Evolutionary conservation across 495 filamentous ascomycete species (phyloP).

Genomic region (Aspergillus conjunctus): DNA sequence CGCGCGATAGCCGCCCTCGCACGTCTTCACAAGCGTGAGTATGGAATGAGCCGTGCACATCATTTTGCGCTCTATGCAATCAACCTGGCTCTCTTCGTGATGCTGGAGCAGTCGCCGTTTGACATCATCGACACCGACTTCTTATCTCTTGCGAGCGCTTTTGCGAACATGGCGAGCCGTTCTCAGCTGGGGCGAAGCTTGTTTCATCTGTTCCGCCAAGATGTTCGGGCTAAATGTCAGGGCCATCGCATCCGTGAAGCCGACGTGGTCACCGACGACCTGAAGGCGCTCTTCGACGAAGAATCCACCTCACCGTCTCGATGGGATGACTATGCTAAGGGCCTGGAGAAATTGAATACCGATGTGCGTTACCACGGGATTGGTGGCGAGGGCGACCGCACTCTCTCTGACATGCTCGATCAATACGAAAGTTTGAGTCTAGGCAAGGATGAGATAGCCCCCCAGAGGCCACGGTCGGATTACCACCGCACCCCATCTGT

Average conservation of each 20-base stretch:
- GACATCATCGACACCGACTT: constrained; percentile 46
- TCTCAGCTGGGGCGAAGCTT: constrained; percentile 43
- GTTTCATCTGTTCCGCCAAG: constrained; percentile 47
- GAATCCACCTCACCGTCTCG: constrained; percentile 20
- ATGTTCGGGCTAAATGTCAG: constrained; percentile 38
- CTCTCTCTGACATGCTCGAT: constrained; percentile 47
- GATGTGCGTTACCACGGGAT: constrained; percentile 40
- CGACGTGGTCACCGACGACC: constrained; percentile 31
- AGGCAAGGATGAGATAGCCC: constrained; percentile 40
- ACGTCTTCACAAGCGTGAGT: constrained; percentile 40
- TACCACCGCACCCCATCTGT: not conserved
- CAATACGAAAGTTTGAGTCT: constrained; percentile 47
- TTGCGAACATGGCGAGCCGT: constrained; percentile 41
- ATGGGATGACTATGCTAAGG: constrained; percentile 42
- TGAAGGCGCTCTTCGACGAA: constrained; percentile 46
- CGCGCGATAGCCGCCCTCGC: constrained; percentile 39
- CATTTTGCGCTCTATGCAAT: constrained; percentile 49
- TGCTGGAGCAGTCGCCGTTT: constrained; percentile 39
- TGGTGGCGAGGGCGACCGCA: constrained; percentile 20
- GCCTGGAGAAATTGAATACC: constrained; percentile 42
- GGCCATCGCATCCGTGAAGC: constrained; percentile 32
- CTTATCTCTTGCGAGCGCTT: constrained; percentile 40
- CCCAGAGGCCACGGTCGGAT: constrained; percentile 23
- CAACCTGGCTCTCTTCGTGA: constrained; percentile 46
- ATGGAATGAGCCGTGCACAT: constrained; percentile 44